Base-by-base conservation (phyloP, 2,329 filamentous ascomycete species). In the Pleomassaria siparia region DNA sequence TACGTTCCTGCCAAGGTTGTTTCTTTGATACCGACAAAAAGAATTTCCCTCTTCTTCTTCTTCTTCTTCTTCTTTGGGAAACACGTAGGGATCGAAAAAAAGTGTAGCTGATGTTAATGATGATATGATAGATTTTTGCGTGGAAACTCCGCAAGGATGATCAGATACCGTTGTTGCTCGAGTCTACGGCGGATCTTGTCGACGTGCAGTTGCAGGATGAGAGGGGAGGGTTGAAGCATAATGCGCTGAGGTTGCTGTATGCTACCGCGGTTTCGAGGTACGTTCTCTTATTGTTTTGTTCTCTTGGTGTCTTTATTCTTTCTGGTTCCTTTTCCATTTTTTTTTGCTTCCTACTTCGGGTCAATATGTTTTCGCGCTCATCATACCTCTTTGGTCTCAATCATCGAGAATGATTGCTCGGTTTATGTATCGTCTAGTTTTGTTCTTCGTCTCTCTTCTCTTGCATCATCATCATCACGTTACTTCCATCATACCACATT, bases 181-280 rank as follows among this genome's bases (percentile, higher is more conserved):
- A 92, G 72, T 88, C 86, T 28, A 91, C 88, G 33, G 86, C 86
- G 2, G 79, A 90, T 53, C 75, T 94, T 49, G 82, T 82, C 56
- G 83, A 87, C 51, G 87, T 87, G 22, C 73, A 85, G 16, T 72
- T 91, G 43, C 81, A 83, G 62, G 87, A 91, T 72, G 75, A 76
- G 51, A 64, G 64, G 32, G 45, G 67, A 33, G 45, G 63, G 33
- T 72, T 78, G 33, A 76, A 76, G 36, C 74, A 75, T 41, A 85
- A 87, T 70, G 81, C 84, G 40, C 76, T 86, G 35, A 77, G 86
- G 42, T 81, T 87, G 46, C 80, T 86, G 33, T 91, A 92, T 71
- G 82, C 85, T 22, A 83, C 86, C 22, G 88, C 88, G 6, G 88
- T 92, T 67, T 85, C 83, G 72, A 81, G 86, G 84, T 87, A 73